A percentile compares a stretch with the other conserved stretches of the same genome.
Conservation (phyloP, 2,329 filamentous ascomycete genomes). For the Aspergillus brasiliensis region DNA sequence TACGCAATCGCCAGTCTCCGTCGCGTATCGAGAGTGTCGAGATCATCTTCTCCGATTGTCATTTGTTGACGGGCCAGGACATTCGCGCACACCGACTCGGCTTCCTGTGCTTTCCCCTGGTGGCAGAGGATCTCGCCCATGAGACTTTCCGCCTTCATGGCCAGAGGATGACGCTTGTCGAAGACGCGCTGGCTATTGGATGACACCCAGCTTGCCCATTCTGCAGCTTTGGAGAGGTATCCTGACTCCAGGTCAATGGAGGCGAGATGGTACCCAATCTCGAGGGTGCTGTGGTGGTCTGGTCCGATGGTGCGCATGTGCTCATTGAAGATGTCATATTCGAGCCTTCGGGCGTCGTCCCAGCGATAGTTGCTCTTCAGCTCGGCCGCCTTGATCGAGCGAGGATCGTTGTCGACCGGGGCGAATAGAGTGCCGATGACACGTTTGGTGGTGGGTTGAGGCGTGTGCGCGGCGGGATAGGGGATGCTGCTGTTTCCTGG, state of each 20-base stretch:
- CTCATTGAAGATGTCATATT: conserved; percentile 35
- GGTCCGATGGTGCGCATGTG: conserved; percentile 30
- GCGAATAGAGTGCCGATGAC: conserved; percentile 24
- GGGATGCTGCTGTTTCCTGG: conserved; percentile 32
- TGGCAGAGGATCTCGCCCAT: conserved; percentile 30
- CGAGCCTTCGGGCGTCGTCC: conserved; percentile 32
- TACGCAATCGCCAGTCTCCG: conserved; percentile 30
- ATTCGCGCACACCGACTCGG: conserved; percentile 34
- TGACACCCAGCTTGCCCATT: conserved; percentile 36
- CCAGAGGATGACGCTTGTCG: conserved; percentile 27
- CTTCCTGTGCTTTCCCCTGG: conserved; percentile 29
- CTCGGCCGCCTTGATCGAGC: conserved; percentile 29
- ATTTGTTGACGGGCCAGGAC: conserved; percentile 37
- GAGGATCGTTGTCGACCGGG: conserved; percentile 30
- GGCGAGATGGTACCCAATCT: conserved; percentile 30
- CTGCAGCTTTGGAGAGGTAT: conserved; percentile 28
- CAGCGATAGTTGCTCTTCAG: conserved; percentile 30
- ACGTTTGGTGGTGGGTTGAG: conserved; percentile 13
- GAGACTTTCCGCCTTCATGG: conserved; percentile 33
- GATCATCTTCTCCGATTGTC: conserved; percentile 33
- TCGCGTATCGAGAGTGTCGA: conserved; percentile 33
- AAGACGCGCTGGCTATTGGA: conserved; percentile 30
- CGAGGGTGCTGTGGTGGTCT: conserved; percentile 33
- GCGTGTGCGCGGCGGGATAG: conserved; percentile 21
- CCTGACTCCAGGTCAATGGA: conserved; percentile 29